phyloP scores from a whole-genome alignment of 257 asterid genomes.

The Nicotiana tomentosiformis region DNA sequence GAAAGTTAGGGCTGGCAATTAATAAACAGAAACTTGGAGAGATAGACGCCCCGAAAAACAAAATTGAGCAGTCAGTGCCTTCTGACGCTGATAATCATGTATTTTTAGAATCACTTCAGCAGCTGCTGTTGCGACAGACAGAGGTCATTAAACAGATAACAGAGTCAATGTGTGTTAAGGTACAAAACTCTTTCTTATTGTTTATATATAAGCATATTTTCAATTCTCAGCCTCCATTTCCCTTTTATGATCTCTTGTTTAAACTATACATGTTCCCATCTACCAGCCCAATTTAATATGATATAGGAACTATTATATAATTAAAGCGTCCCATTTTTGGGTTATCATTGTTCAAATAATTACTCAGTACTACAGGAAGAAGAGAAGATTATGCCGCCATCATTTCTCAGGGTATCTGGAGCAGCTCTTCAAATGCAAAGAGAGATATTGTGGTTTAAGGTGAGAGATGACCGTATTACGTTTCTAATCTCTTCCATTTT shows the following conservation, averaged over 20 bases:
- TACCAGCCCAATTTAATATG: background rate
- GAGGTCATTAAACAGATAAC: background rate
- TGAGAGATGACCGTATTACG: background rate
- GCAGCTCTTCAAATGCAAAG: conserved; percentile 38
- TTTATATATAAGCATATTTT: too few species aligned
- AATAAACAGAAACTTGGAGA: background rate
- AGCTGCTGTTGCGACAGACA: background rate
- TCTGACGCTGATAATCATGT: background rate
- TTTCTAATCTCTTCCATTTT: too few species aligned
- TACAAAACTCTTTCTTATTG: background rate
- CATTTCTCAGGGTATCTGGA: conserved; percentile 17
- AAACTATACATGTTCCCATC: background rate
- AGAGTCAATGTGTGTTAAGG: background rate
- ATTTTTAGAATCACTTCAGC: conserved; percentile 5
- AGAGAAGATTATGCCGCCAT: conserved; percentile 1
- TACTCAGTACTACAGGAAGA: background rate
- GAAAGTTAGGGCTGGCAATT: background rate
- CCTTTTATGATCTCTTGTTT: background rate
- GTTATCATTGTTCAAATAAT: background rate
- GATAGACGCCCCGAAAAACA: background rate
- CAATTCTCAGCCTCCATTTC: background rate
- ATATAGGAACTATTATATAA: background rate
- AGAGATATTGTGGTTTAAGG: conserved; percentile 38
- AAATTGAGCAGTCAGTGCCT: background rate
- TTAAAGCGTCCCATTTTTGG: background rate